These are phyloP conservation scores for Skeletonema marinoi DNA, from an alignment of 108 stramenopile species.

Conservation along the genomic window DNA sequence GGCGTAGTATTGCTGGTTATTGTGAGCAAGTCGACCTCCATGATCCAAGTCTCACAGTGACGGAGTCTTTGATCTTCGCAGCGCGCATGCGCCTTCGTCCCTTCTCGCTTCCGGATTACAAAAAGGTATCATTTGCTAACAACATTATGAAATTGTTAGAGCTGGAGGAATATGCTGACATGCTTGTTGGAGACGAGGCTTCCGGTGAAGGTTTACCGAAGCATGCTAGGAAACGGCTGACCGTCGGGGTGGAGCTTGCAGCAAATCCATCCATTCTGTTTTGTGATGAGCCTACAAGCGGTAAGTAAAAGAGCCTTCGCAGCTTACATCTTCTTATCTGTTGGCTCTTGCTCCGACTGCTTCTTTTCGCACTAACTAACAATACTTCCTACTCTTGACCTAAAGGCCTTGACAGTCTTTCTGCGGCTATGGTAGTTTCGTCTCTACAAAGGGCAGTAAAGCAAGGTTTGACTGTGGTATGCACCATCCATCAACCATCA, in stretches of 20 bases:
- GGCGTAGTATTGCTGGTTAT: conserved; percentile 6
- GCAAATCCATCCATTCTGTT: conserved; percentile 76
- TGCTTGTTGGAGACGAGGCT: conserved; percentile 11
- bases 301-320: conserved; percentile 82
- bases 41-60: conserved; percentile 4
- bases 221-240: conserved; percentile 85
- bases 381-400: not conserved
- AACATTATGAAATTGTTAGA: conserved; percentile 5
- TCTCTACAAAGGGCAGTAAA: conserved; percentile 63
- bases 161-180: conserved; percentile 2
- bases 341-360: too few species aligned
- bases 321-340: conserved; percentile 46
- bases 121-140: not conserved
- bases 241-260: conserved; percentile 84
- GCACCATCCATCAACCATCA: conserved; percentile 90
- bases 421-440: not conserved
- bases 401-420: not conserved
- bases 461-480: conserved; percentile 68
- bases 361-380: too few species aligned
- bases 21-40: conserved; percentile 15
- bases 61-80: conserved; percentile 9
- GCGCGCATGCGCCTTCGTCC: conserved; percentile 19
- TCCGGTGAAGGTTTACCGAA: conserved; percentile 55
- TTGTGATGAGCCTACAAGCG: conserved; percentile 72
- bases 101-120: not conserved